Percentiles rank a stretch among this genome's conserved stretches.
These are phyloP conservation scores for Serendipita sp. DNA, from an alignment of 768 basidiomycete genomes.

Conservation along the genomic window DNA sequence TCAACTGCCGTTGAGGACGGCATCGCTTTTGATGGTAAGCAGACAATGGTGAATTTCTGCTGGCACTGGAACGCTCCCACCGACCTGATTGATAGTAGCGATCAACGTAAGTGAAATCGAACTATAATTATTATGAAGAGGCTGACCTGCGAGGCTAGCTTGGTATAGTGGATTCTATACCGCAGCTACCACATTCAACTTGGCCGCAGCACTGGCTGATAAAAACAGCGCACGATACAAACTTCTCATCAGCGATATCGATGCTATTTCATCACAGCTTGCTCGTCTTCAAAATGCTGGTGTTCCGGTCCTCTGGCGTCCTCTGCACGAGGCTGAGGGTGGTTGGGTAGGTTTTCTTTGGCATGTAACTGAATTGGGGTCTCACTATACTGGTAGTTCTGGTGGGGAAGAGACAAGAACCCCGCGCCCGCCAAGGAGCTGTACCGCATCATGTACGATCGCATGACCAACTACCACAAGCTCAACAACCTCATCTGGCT, in stretches of 20 bases:
- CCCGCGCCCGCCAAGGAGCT: not conserved
- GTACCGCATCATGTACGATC: constrained; percentile 6
- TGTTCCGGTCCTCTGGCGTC: constrained; percentile 8
- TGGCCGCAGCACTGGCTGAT: constrained; percentile 4
- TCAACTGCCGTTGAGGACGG: constrained; percentile 8
- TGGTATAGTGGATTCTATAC: constrained; percentile 8
- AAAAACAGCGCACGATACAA: constrained; percentile 7
- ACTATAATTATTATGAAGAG: too few relatives aligned
- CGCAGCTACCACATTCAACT: constrained; percentile 6
- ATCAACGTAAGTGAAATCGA: not conserved
- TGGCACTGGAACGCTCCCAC: constrained; percentile 10
- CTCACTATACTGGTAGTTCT: not conserved
- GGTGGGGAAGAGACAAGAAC: constrained; percentile 7
- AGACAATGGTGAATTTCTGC: constrained; percentile 6
- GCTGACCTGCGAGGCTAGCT: not conserved
- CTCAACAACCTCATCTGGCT: constrained; percentile 10
- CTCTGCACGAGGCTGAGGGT: constrained; percentile 8
- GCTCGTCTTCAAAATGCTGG: constrained; percentile 7
- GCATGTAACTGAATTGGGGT: too few relatives aligned
- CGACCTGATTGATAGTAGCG: not conserved
- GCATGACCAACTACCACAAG: constrained; percentile 7
- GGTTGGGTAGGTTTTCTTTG: not conserved
- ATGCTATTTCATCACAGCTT: constrained; percentile 9
- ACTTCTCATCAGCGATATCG: constrained; percentile 8
- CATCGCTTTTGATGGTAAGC: not conserved